These are phyloP conservation scores for Trichoderma asperellum DNA, from an alignment of 2,329 filamentous ascomycete species.

Conservation along the genomic window DNA sequence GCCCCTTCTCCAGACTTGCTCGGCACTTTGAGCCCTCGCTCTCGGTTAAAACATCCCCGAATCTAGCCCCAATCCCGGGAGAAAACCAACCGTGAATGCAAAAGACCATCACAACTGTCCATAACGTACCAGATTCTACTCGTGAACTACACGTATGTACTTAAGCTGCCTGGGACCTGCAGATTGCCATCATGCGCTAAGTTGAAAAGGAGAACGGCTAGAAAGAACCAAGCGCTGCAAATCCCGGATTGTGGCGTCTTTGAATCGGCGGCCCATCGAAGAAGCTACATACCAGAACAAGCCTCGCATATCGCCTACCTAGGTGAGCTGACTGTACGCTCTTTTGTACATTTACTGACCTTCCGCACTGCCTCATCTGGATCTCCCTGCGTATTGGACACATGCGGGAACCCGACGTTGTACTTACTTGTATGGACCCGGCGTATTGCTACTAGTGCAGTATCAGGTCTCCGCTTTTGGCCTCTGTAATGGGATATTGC, in stretches of 20 bases:
- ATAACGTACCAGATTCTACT: neutral
- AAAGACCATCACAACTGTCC: neutral
- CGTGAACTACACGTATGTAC: neutral
- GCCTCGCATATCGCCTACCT: slow-evolving; percentile 1
- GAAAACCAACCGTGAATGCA: neutral
- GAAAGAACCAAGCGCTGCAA: slow-evolving; percentile 3
- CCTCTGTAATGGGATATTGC: neutral
- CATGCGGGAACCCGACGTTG: neutral
- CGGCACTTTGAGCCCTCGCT: slow-evolving; percentile 6
- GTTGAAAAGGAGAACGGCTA: neutral
- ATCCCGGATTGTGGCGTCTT: neutral
- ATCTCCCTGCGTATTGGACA: neutral
- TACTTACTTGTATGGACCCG: neutral
- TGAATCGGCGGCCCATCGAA: slow-evolving; percentile 10
- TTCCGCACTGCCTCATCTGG: slow-evolving; percentile 5
- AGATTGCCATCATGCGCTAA: slow-evolving; percentile 3
- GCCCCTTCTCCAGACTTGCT: neutral
- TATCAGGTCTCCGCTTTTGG: neutral
- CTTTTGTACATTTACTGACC: slow-evolving; percentile 2
- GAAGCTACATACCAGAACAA: slow-evolving; percentile 14
- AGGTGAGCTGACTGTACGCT: neutral
- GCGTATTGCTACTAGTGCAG: neutral
- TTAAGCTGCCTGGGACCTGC: slow-evolving; percentile 17
- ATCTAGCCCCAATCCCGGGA: neutral
- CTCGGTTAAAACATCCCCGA: slow-evolving; percentile 14